Evolutionary conservation across 768 basidiomycete species (phyloP), one percentile per base, ranked within the genome.

Genomic region (Plicaturopsis crispa): DNA sequence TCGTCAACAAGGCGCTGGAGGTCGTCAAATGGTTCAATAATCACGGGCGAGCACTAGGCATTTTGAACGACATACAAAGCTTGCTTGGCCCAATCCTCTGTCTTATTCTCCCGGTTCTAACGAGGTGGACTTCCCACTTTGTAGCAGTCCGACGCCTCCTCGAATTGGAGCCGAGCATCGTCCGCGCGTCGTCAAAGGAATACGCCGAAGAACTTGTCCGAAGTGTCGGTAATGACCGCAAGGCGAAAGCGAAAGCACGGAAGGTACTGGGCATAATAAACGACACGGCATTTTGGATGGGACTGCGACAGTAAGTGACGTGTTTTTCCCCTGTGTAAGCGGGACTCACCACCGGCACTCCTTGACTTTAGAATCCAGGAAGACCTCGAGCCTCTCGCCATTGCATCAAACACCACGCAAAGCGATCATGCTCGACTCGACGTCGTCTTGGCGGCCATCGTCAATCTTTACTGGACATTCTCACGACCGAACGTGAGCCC

Each of bases 21-120:
- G 38, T 54, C 6, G 41, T 57, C 28, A 51, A 51, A 20, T 60
- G 50, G 49, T 57, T 58, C 32, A 58, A 55, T 33, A 55, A 52
- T 41, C 58, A 60, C 26, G 26, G 42, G 3, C 20, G 14, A 3
- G 49, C 55, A 0, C 44, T 57, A 2, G 46, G 41, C 11, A 23
- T 52, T 17, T 43, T 60, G 12, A 38, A 45, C 2, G 26, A 36
- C 4, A 46, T 48, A 18, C 46, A 53, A 37, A n/a, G 12, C 1
- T 8, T 4, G 14, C 38, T 35, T 5, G 33, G 31, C 13, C 39
- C 43, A 19, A 12, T 23, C 5, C 31, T 51, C 4, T 36, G 38
- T 18, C 24, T 46, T 3, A 31, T 54, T 20, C 40, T 43, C 4
- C 42, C 50, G 4, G 46, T 48, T 6, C 35, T 47, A 7, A 54